Percentiles rank a stretch among this genome's conserved stretches.
These are phyloP conservation scores for Phytophthora rubi DNA, from an alignment of 352 stramenopile species.

Conservation along the genomic window DNA sequence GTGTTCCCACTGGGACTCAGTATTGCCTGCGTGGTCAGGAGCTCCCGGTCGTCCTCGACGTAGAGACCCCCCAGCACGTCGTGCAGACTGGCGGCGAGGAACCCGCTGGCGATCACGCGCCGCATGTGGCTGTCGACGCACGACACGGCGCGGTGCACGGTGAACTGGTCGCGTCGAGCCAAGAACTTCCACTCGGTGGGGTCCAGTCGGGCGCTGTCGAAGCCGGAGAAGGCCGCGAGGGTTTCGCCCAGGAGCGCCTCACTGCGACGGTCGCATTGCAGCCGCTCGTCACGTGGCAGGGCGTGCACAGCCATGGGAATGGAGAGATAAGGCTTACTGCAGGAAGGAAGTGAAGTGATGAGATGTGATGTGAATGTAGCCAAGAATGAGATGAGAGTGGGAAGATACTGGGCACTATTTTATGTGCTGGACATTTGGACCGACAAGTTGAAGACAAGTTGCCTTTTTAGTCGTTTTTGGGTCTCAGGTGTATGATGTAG, in stretches of 20 bases:
- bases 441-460: neutral
- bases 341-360: slow-evolving; percentile 4
- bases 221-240: slow-evolving; percentile 46
- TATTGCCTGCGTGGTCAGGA: slow-evolving; percentile 48
- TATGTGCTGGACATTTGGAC: slow-evolving; percentile 20
- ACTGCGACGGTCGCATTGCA: slow-evolving; percentile 47
- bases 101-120: slow-evolving; percentile 49
- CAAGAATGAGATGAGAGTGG: neutral
- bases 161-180: slow-evolving; percentile 45
- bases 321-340: neutral
- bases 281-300: slow-evolving; percentile 46
- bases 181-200: slow-evolving; percentile 43
- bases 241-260: slow-evolving; percentile 57
- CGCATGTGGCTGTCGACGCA: slow-evolving; percentile 25
- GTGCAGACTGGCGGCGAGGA: slow-evolving; percentile 44
- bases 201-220: slow-evolving; percentile 45
- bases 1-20: slow-evolving; percentile 32
- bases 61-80: slow-evolving; percentile 52
- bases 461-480: neutral
- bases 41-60: slow-evolving; percentile 44
- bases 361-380: neutral
- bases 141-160: slow-evolving; percentile 37
- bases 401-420: slow-evolving; percentile 10
- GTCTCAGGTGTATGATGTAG: no score
- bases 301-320: slow-evolving; percentile 21